These are phyloP conservation scores for Colletotrichum scovillei DNA, from an alignment of 2,329 filamentous ascomycete species.

Conservation along the genomic window DNA sequence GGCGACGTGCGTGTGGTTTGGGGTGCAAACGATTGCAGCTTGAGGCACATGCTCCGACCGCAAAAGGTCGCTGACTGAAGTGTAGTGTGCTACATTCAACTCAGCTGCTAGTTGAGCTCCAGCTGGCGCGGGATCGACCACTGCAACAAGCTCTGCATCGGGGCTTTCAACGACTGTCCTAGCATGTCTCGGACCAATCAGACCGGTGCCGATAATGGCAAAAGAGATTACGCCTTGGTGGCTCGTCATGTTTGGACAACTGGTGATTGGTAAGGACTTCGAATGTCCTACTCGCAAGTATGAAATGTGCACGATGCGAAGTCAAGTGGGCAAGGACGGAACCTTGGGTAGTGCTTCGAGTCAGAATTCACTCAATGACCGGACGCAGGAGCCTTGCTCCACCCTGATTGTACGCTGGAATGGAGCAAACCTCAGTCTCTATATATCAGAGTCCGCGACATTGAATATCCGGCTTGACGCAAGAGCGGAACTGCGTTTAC, in stretches of 20 bases:
- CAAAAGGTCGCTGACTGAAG: constrained; percentile 55
- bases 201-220: constrained; percentile 45
- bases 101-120: constrained; percentile 39
- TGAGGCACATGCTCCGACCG: constrained; percentile 52
- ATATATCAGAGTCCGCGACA: neutral
- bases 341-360: neutral
- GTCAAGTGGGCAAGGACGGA: neutral
- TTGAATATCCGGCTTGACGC: neutral
- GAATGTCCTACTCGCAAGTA: neutral
- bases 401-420: neutral
- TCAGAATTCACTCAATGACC: neutral
- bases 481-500: neutral
- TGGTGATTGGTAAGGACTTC: neutral
- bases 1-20: constrained; percentile 67
- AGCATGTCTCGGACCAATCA: constrained; percentile 47
- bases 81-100: constrained; percentile 39
- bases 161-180: constrained; percentile 40
- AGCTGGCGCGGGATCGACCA: constrained; percentile 44
- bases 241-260: neutral
- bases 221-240: constrained; percentile 26
- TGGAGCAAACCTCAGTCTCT: neutral
- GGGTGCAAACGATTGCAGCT: constrained; percentile 69
- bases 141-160: constrained; percentile 40
- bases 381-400: neutral
- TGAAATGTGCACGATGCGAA: neutral